Base-by-base conservation (phyloP, 1,284 basidiomycete genomes). In the Abortiporus biennis region DNA sequence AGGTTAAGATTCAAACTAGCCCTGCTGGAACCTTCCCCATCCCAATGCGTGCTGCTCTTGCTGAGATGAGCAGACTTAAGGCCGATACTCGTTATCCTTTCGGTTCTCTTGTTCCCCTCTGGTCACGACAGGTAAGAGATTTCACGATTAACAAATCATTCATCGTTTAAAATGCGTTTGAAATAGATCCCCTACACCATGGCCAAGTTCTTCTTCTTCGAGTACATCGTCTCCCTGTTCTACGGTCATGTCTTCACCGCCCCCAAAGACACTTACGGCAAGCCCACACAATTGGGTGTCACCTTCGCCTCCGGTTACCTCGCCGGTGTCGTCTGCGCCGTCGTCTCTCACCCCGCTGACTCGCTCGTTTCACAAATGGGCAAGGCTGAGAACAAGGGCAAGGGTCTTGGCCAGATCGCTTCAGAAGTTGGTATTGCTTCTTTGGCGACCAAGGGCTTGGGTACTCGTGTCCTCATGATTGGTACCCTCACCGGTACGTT, bases 161-260 rank as follows among this genome's bases (percentile, higher is more conserved):
- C n/a, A n/a, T n/a, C n/a, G n/a, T n/a, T n/a, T n/a, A n/a, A 19
- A 9, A 23, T 23, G 6, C 40, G 24, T 33, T 13, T 24, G 27
- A 9, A n/a, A 4, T 41, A 86, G 81, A 87, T 89, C 56, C 85
- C 85, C 32, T 89, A 89, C 67, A 89, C 85, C 49, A 88, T 89
- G 85, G 84, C 85, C 66, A 89, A 89, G 65, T 89, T 89, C 76
- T 84, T 73, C 77, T 85, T 81, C 77, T 89, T 80, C 61, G 85
- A 89, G 64, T 78, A 78, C 71, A 86, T 85, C 53, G 85, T 80
- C 55, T 66, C 74, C 53, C 52, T 81, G 49, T 88, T 89, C 74
- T 89, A 89, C 68, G 80, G 74, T 40, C 74, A 80, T 57, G 76
- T 84, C 59, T 80, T 88, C 66, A 78, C 83, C 38, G 64, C 70